Evolutionary conservation across 2,329 filamentous ascomycete genomes (phyloP).

Genomic region (Diaporthe citriasiana): DNA sequence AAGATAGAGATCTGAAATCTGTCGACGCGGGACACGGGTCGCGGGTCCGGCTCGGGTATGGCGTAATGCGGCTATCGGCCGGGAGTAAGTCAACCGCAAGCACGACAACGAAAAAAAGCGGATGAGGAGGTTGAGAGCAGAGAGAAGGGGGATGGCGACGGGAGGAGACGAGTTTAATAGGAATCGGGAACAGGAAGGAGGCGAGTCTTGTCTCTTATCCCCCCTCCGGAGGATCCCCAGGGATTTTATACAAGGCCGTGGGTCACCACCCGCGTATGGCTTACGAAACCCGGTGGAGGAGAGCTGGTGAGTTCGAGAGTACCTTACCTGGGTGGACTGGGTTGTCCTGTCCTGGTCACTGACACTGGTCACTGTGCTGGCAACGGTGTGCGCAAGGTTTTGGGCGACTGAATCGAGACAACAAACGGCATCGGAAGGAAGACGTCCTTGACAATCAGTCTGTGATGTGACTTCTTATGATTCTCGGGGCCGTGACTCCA

Average conservation of each 20-base stretch:
- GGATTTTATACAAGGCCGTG: conserved; percentile 40
- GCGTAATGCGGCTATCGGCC: conserved; percentile 37
- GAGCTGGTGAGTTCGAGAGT: conserved; percentile 34
- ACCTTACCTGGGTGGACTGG: conserved; percentile 11
- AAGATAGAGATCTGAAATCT: conserved; percentile 25
- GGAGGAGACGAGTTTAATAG: conserved; percentile 15
- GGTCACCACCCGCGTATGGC: conserved; percentile 39
- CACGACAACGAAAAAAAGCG: conserved; percentile 18
- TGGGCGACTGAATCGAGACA: conserved; percentile 9
- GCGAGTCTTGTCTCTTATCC: conserved; percentile 21
- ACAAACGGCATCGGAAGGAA: conserved; percentile 23
- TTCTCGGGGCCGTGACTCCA: background rate
- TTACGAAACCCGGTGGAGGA: conserved; percentile 42
- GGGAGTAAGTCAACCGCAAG: conserved; percentile 33
- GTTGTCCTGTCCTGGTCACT: conserved; percentile 15
- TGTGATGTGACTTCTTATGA: background rate
- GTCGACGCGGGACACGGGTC: conserved; percentile 22
- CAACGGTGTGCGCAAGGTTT: conserved; percentile 31
- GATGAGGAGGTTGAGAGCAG: conserved; percentile 16
- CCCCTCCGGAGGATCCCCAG: conserved; percentile 29
- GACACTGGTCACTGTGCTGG: conserved; percentile 36
- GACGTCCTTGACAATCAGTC: conserved; percentile 17
- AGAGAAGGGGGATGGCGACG: conserved; percentile 6
- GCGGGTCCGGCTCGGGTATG: conserved; percentile 29
- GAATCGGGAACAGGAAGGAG: conserved; percentile 22